These are phyloP conservation scores for Quercus lobata DNA, from an alignment of 331 rosid species.

Conservation along the genomic window DNA sequence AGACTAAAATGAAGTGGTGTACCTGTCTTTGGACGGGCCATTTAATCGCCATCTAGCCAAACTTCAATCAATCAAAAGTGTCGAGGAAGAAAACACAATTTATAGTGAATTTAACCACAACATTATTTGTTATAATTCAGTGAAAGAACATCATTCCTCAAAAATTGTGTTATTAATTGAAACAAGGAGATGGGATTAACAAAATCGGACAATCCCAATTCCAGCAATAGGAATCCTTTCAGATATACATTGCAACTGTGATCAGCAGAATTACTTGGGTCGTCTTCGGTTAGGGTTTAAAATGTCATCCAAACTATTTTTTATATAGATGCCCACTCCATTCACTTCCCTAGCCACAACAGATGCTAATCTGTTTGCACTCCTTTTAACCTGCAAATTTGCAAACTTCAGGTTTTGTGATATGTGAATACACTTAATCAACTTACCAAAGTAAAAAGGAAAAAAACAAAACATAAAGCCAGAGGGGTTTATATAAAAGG, in stretches of 20 bases:
- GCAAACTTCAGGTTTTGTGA: no score
- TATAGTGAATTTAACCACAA: neutral
- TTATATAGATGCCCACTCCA: slow-evolving; percentile 58
- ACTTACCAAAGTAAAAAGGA: no score
- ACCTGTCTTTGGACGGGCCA: no score
- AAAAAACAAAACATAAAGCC: no score
- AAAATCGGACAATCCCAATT: slow-evolving; percentile 20
- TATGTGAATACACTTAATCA: no score
- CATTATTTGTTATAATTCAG: neutral
- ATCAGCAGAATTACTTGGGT: slow-evolving; percentile 42
- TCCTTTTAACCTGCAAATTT: slow-evolving; percentile 63
- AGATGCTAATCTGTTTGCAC: slow-evolving; percentile 71
- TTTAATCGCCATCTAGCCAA: neutral
- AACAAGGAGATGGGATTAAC: neutral
- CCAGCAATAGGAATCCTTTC: slow-evolving; percentile 5
- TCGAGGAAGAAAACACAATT: neutral
- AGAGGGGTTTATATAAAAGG: no score
- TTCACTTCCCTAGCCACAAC: slow-evolving; percentile 73
- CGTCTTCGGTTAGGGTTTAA: slow-evolving; percentile 60
- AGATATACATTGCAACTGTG: neutral
- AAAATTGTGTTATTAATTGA: neutral
- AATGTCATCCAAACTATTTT: slow-evolving; percentile 64
- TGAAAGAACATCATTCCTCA: neutral
- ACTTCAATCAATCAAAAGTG: neutral
- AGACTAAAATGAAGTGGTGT: no score